Conservation (phyloP, 345 rosid genomes). For the Atalantia buxifolia region DNA sequence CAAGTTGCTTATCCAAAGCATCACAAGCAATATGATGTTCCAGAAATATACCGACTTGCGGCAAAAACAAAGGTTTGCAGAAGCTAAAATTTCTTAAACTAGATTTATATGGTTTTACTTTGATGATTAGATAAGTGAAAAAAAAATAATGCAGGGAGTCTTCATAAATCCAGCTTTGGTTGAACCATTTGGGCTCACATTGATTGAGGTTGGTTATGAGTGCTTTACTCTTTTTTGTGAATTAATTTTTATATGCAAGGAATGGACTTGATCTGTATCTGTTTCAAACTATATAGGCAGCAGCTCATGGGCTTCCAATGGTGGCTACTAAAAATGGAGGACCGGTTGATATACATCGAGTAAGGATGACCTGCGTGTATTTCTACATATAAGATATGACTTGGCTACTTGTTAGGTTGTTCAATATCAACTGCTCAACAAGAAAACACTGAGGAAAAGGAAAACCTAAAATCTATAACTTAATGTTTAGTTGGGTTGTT, state of each 20-base stretch:
- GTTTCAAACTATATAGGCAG: slow-evolving; percentile 55
- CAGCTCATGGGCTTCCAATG: slow-evolving; percentile 98
- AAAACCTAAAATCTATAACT: not conserved
- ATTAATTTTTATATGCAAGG: not conserved
- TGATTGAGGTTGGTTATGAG: slow-evolving; percentile 69
- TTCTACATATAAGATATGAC: not conserved
- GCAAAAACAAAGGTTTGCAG: slow-evolving; percentile 73
- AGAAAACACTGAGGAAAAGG: not conserved
- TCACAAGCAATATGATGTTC: slow-evolving; percentile 94
- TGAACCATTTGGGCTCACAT: slow-evolving; percentile 96
- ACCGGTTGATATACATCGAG: slow-evolving; percentile 90
- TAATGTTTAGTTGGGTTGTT: not conserved
- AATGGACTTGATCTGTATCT: slow-evolving; percentile 5
- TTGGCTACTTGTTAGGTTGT: not conserved
- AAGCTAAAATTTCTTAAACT: slow-evolving; percentile 2
- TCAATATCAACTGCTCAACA: not conserved
- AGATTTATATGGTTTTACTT: not conserved
- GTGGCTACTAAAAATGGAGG: slow-evolving; percentile 98
- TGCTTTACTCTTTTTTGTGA: not conserved
- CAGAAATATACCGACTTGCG: slow-evolving; percentile 91
- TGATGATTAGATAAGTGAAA: slow-evolving; percentile 6
- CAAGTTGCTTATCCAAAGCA: slow-evolving; percentile 94
- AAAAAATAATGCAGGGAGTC: slow-evolving; percentile 62
- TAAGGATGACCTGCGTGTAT: slow-evolving; percentile 21
- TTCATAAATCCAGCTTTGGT: slow-evolving; percentile 97